These are phyloP conservation scores for Sapria himalayana DNA, from an alignment of 345 rosid genomes.

Conservation along the genomic window DNA sequence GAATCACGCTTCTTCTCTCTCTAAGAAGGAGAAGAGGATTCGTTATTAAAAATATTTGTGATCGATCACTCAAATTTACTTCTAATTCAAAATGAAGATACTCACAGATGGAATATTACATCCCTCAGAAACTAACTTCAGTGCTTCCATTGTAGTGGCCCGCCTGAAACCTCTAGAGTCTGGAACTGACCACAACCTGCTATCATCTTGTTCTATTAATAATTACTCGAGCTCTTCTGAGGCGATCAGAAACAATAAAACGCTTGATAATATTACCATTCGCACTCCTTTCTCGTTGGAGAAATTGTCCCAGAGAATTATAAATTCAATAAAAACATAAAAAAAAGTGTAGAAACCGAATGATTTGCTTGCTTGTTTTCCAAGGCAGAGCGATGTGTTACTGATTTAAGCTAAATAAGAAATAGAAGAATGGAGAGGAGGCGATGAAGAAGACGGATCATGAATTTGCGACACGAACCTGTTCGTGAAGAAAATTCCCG, in stretches of 20 bases:
- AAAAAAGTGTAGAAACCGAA: neutral
- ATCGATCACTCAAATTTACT: conserved; percentile 1
- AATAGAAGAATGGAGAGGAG: no score
- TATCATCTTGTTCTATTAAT: conserved; percentile 7
- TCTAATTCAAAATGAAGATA: neutral
- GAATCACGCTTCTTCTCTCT: conserved; percentile 36
- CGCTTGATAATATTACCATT: neutral
- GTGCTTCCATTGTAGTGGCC: conserved; percentile 16
- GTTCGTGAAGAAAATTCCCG: conserved; percentile 75
- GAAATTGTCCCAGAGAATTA: neutral
- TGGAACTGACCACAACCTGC: conserved; percentile 74
- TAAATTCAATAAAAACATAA: neutral
- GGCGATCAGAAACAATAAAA: conserved; percentile 6
- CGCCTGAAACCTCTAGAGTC: conserved; percentile 33
- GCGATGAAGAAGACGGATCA: neutral
- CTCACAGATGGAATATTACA: conserved; percentile 51
- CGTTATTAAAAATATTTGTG: neutral
- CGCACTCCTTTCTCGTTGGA: no score
- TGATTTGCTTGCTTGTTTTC: no score
- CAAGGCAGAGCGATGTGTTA: no score
- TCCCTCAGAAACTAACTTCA: conserved; percentile 44
- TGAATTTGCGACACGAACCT: conserved; percentile 18
- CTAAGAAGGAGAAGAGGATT: conserved; percentile 9
- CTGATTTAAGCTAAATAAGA: no score
- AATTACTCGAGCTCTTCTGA: conserved; percentile 4